Percentiles rank a stretch among this genome's conserved stretches.
Evolutionary conservation across 768 basidiomycete genomes (phyloP).

Genomic region (Lactarius pseudohatsudake): DNA sequence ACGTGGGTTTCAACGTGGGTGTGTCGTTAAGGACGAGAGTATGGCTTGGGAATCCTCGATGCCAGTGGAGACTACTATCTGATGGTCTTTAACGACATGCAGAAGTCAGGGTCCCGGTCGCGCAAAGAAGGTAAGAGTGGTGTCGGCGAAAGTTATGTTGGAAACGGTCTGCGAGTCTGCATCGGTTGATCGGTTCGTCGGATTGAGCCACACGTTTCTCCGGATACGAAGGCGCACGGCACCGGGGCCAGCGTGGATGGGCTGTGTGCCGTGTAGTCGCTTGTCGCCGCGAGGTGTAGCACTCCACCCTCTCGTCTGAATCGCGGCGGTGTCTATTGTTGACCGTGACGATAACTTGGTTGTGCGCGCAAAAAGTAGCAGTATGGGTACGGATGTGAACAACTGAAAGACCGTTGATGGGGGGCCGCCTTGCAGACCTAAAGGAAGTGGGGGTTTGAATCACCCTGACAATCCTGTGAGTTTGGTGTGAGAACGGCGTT

Average conservation of each 20-base stretch:
- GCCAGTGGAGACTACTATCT: neutral
- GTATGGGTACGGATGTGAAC: neutral
- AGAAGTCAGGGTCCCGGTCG: neutral
- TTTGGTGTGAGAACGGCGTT: neutral
- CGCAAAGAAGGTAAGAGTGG: neutral
- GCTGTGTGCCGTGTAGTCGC: neutral
- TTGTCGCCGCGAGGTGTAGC: neutral
- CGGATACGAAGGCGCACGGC: neutral
- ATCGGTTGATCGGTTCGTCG: neutral
- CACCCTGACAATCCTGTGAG: neutral
- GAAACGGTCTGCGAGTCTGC: neutral
- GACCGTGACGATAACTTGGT: neutral
- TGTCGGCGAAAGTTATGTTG: neutral
- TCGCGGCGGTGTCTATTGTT: neutral
- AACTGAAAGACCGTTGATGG: neutral
- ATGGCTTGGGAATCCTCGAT: neutral
- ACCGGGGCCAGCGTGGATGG: neutral
- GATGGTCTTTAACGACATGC: neutral
- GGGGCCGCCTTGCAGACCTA: constrained; percentile 2
- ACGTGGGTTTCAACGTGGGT: neutral
- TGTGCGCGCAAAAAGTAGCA: neutral
- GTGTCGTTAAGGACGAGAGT: neutral
- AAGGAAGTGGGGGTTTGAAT: neutral
- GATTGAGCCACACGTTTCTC: neutral
- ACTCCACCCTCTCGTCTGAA: neutral